Evolutionary conservation across 176 grass and related monocot genomes (phyloP).

Genomic region (Rhipidocladum racemiflorum): DNA sequence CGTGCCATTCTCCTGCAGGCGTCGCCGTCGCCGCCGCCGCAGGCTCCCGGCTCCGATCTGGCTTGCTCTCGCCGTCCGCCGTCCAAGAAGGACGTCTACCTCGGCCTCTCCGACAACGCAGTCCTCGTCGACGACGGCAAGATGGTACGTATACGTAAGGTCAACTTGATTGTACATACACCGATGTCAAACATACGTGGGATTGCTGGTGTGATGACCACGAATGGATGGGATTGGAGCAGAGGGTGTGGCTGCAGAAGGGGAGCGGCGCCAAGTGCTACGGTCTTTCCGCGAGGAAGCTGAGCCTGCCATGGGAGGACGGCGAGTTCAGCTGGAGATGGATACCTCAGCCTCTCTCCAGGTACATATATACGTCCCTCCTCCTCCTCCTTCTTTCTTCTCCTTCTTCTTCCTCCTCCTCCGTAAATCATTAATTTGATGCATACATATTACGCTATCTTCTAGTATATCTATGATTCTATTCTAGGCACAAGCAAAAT

Average conservation of each 20-base stretch:
- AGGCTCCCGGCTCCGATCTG: neutral
- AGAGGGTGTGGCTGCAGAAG: constrained; percentile 39
- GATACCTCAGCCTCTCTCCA: constrained; percentile 16
- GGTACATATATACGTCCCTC: neutral
- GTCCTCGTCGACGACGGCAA: neutral
- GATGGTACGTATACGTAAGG: neutral
- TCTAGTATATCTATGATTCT: too few species aligned
- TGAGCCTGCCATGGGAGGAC: constrained; percentile 53
- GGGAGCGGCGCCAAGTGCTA: constrained; percentile 37
- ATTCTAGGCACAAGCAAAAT: neutral
- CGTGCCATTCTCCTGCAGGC: neutral
- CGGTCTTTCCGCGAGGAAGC: constrained; percentile 10
- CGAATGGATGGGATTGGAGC: too few species aligned
- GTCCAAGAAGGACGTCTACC: constrained; percentile 32
- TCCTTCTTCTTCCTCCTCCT: too few species aligned
- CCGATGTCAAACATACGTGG: too few species aligned
- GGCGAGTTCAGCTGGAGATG: constrained; percentile 48
- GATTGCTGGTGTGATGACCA: too few species aligned
- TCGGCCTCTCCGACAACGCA: constrained; percentile 25
- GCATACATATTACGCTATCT: too few species aligned
- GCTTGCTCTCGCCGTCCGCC: neutral
- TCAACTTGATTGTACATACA: too few species aligned
- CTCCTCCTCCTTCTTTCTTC: too few species aligned
- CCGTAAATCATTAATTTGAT: too few species aligned
- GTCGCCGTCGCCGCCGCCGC: neutral